Percentiles rank a stretch among this genome's conserved stretches.
Evolutionary conservation across 2,329 filamentous ascomycete species (phyloP).

Genomic region (Tolypocladium nubicola): DNA sequence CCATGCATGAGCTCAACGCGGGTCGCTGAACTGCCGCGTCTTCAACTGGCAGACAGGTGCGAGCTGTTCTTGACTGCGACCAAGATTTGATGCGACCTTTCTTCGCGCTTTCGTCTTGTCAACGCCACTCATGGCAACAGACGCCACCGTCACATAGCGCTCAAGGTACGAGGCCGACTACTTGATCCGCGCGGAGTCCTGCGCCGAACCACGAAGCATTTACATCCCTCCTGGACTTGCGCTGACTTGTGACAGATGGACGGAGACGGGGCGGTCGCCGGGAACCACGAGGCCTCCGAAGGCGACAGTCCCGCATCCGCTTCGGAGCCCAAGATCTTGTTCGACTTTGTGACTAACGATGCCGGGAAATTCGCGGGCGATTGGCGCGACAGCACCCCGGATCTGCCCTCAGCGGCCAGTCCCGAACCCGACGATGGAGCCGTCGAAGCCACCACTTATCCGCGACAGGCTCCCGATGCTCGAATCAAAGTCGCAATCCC

Average conservation of each 20-base stretch:
- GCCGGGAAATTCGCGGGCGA: not conserved
- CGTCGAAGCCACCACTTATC: not conserved
- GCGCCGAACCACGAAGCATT: not conserved
- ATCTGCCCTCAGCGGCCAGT: not conserved
- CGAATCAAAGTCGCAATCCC: slow-evolving; percentile 21
- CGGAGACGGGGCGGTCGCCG: slow-evolving; percentile 1
- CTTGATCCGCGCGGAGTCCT: not conserved
- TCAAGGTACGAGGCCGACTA: not conserved
- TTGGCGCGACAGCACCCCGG: slow-evolving; percentile 2
- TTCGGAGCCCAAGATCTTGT: slow-evolving; percentile 5
- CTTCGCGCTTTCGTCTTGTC: not conserved
- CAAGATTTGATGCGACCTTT: not conserved
- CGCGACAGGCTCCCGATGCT: not conserved
- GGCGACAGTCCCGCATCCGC: not conserved
- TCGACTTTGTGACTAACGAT: slow-evolving; percentile 5
- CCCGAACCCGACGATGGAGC: not conserved
- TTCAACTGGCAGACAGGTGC: not conserved
- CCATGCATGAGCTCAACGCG: not conserved
- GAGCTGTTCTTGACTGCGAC: not conserved
- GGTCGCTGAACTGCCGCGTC: not conserved
- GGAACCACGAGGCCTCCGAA: not conserved
- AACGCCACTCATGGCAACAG: not conserved
- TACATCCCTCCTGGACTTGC: not conserved
- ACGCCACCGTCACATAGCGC: not conserved
- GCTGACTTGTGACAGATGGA: slow-evolving; percentile 8